Evolutionary conservation across 2,329 filamentous ascomycete species (phyloP), one percentile per base, ranked within the genome.

Genomic region (Berkeleyomyces rouxiae): DNA sequence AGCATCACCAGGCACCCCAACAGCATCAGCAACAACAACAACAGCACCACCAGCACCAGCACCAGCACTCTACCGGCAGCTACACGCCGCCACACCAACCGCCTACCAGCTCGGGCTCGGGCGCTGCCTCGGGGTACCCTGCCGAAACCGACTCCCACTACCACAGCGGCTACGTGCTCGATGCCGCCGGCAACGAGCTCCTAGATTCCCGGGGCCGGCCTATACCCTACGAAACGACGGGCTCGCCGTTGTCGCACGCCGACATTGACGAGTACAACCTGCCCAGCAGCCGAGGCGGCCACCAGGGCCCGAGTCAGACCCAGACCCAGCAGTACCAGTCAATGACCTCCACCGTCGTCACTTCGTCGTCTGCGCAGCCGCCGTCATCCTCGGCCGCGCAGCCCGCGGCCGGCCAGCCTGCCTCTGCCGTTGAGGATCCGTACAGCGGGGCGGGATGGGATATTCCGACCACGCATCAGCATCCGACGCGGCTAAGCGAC

Each of bases 401-500:
- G 23, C 23, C 53, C 11, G 58, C 51, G 13, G 36, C 49, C 6
- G 47, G 58, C 23, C 51, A 47, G 59, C 23, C 58, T 13, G 51
- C 9, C 13, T 55, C 55, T 10, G 33, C 33, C 9, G 51, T 13
- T 7, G 51, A 55, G 53, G 75, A 82, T 53, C 83, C 80, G 31
- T 89, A 85, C 72, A 84, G 78, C 6, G 80, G 82, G 1, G 79
- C 83, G 2, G 85, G 82, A 13, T 95, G 89, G 88, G 88, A 93
- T 66, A 75, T 76, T n/a, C 77, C 89, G 66, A 85, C 86, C 33
- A 81, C 84, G 63, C 90, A 95, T 72, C 88, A 93, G 67, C 90
- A 96, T 73, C 90, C 90, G 0, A 95, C 90, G 7, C 78, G 91
- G 63, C 76, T 96, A 66, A 95, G 90, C 71, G 90, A 95, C 73